These are phyloP conservation scores for Geranium incanum DNA, from an alignment of 441 rosid species.

Conservation along the genomic window DNA sequence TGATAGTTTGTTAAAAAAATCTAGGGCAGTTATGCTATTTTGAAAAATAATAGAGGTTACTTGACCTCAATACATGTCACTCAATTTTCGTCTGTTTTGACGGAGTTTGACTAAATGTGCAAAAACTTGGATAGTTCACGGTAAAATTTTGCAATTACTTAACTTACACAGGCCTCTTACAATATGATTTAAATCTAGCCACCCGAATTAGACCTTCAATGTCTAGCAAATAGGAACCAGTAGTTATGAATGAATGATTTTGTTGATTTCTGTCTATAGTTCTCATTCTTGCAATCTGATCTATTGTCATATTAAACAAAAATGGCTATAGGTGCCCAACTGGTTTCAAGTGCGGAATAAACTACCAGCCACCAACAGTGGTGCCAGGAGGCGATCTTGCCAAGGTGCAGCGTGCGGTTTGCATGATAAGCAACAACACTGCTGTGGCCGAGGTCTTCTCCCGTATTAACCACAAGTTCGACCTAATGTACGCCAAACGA, in stretches of 20 bases:
- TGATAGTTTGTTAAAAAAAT: too few relatives aligned
- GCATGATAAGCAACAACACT: conserved; percentile 88
- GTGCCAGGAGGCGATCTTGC: conserved; percentile 82
- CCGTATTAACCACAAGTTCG: conserved; percentile 68
- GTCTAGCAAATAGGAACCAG: background rate
- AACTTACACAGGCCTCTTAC: too few relatives aligned
- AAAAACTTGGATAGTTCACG: too few relatives aligned
- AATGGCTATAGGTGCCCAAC: conserved; percentile 63
- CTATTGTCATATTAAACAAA: background rate
- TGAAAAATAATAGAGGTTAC: too few relatives aligned
- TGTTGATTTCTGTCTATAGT: background rate
- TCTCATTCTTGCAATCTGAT: background rate
- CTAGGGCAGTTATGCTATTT: too few relatives aligned
- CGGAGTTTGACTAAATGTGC: too few relatives aligned
- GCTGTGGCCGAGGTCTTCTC: conserved; percentile 81
- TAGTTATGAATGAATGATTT: background rate
- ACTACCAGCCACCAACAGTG: conserved; percentile 84
- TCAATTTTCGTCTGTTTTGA: too few relatives aligned
- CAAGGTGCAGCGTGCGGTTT: conserved; percentile 71
- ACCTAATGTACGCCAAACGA: conserved; percentile 78
- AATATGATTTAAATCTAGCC: too few relatives aligned
- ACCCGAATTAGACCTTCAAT: too few relatives aligned
- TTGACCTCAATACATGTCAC: too few relatives aligned
- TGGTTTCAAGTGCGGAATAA: conserved; percentile 82
- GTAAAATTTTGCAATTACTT: too few relatives aligned